Conservation (phyloP, 352 stramenopile genomes). For the Stramenopiles sp. region DNA sequence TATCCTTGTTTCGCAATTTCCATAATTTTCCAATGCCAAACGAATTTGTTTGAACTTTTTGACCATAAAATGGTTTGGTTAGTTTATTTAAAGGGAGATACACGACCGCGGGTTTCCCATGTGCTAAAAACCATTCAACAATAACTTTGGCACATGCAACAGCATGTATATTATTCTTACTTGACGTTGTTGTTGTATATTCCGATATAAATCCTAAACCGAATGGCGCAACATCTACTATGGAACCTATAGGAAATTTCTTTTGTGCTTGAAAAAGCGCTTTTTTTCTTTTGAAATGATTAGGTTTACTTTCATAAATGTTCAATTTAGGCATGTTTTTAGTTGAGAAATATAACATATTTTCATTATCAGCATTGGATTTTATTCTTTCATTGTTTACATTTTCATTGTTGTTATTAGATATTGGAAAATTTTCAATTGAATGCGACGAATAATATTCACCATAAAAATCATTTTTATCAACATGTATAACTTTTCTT, state of each 20-base stretch:
- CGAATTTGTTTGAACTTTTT: background rate
- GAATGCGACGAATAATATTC: conserved; percentile 16
- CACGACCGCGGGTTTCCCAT: background rate
- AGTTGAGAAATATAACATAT: background rate
- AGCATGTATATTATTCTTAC: too few species aligned
- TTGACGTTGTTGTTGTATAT: too few species aligned
- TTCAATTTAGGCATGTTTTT: background rate
- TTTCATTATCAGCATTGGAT: background rate
- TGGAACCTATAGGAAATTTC: background rate
- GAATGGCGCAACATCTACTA: background rate
- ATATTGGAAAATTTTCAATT: conserved; percentile 25
- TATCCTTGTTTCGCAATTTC: background rate
- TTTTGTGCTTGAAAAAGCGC: background rate
- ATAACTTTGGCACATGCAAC: background rate
- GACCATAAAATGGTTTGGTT: background rate
- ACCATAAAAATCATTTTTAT: conserved; percentile 17
- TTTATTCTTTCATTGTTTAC: background rate
- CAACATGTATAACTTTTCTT: conserved; percentile 19
- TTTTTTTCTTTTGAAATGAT: conserved; percentile 21
- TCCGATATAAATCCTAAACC: background rate
- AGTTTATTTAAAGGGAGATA: background rate
- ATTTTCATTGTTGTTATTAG: conserved; percentile 20
- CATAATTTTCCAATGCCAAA: background rate
- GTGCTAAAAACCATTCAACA: background rate
- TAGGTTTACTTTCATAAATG: conserved; percentile 12